These are phyloP conservation scores for Hysterium pulicare DNA, from an alignment of 2,329 filamentous ascomycete species.

Conservation along the genomic window DNA sequence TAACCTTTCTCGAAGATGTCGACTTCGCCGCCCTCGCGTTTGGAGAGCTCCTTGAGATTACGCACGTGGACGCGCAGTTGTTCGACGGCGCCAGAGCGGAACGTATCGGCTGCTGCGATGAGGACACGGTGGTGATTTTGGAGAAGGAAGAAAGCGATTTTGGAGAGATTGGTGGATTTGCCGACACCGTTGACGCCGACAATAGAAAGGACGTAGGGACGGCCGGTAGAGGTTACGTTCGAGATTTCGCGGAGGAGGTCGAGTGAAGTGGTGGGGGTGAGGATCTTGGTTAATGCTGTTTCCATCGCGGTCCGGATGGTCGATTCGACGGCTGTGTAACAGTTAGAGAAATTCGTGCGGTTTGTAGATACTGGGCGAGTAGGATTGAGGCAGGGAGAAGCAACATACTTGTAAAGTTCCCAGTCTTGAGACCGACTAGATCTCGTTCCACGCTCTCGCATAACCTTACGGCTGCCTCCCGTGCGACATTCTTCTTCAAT, in stretches of 20 bases:
- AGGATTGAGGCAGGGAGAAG: neutral
- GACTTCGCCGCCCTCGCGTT: conserved; percentile 74
- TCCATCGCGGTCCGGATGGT: conserved; percentile 86
- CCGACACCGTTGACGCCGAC: conserved; percentile 98
- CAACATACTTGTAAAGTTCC: conserved; percentile 70
- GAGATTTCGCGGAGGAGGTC: conserved; percentile 94
- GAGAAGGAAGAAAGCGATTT: conserved; percentile 95
- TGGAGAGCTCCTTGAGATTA: conserved; percentile 84
- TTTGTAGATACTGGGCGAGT: neutral
- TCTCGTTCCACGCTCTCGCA: conserved; percentile 91
- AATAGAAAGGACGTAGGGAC: conserved; percentile 96
- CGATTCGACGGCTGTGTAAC: conserved; percentile 67
- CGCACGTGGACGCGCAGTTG: conserved; percentile 93
- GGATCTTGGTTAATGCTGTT: conserved; percentile 86
- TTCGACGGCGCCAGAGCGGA: conserved; percentile 94
- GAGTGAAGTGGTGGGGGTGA: conserved; percentile 91
- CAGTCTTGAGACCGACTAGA: conserved; percentile 85
- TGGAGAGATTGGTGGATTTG: conserved; percentile 95
- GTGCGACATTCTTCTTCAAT: conserved; percentile 91
- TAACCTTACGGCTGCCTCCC: conserved; percentile 85
- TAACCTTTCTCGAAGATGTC: conserved; percentile 97
- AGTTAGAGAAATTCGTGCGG: conserved; percentile 18
- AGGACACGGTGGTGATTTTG: conserved; percentile 97
- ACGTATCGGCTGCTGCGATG: conserved; percentile 92
- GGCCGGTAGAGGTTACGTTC: conserved; percentile 61